Evolutionary conservation across 192 early-diverging fungal species (phyloP).

Genomic region (Glomus cerebriforme): DNA sequence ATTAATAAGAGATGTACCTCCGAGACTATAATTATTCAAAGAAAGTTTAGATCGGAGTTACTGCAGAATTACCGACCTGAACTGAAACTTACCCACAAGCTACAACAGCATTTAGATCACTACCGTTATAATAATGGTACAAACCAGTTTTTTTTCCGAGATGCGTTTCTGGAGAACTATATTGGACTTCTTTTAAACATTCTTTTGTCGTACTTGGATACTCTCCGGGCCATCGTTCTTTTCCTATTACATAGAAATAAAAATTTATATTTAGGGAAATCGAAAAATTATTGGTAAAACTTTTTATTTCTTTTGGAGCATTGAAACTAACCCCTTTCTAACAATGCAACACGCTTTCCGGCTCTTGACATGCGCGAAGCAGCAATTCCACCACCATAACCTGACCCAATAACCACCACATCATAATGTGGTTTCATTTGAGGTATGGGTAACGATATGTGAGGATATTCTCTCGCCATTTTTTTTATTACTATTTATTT

Average conservation of each 20-base stretch:
- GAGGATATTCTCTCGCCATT: not conserved
- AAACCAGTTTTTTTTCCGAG: constrained; percentile 42
- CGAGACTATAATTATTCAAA: constrained; percentile 36
- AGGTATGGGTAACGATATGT: constrained; percentile 18
- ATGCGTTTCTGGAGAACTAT: constrained; percentile 35
- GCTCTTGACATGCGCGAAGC: constrained; percentile 49
- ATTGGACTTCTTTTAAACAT: constrained; percentile 42
- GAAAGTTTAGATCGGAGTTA: not conserved
- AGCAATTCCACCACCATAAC: constrained; percentile 48
- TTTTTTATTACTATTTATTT: too few relatives aligned
- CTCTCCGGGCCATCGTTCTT: constrained; percentile 53
- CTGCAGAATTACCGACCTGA: not conserved
- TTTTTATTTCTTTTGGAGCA: too few relatives aligned
- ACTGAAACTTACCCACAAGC: constrained; percentile 39
- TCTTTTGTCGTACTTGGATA: constrained; percentile 39
- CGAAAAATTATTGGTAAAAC: too few relatives aligned
- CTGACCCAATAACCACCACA: constrained; percentile 47
- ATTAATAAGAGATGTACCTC: constrained; percentile 50
- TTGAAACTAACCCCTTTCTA: constrained; percentile 33
- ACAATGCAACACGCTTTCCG: constrained; percentile 46
- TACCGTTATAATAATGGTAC: constrained; percentile 44
- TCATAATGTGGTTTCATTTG: constrained; percentile 43
- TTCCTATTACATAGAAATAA: constrained; percentile 15
- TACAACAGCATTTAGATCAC: constrained; percentile 44
- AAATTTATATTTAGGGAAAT: not conserved